These are phyloP conservation scores for Metschnikowia cubensis DNA, from an alignment of 805 yeast species.

Conservation along the genomic window DNA sequence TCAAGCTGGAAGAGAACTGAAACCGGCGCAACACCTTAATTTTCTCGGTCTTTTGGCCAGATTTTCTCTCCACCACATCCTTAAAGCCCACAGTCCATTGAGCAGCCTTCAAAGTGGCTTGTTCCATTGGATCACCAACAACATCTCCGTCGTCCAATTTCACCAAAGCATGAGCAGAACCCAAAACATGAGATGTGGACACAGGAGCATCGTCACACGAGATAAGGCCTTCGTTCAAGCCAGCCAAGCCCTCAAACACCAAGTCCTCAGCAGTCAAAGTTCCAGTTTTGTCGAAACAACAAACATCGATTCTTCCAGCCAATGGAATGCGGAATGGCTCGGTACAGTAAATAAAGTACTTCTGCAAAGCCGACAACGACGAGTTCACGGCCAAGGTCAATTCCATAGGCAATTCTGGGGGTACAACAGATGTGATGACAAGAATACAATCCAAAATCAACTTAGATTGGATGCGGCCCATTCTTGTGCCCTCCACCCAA, in stretches of 20 bases:
- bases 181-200: conserved; percentile 68
- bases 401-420: conserved; percentile 99
- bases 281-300: conserved; percentile 98
- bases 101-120: conserved; percentile 85
- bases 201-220: conserved; percentile 62
- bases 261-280: conserved; percentile 96
- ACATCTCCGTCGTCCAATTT: conserved; percentile 93
- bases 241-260: conserved; percentile 94
- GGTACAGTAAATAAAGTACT: conserved; percentile 89
- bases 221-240: conserved; percentile 52
- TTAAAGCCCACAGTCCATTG: conserved; percentile 80
- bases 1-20: conserved; percentile 94
- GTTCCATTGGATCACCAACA: conserved; percentile 99
- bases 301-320: conserved; percentile 97
- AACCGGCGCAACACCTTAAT: conserved; percentile 83
- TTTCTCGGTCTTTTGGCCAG: conserved; percentile 37
- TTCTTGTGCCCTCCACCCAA: conserved; percentile 94
- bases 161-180: conserved; percentile 95
- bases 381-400: conserved; percentile 96
- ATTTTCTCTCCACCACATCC: conserved; percentile 56
- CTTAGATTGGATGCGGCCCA: conserved; percentile 94
- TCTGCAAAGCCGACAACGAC: conserved; percentile 81
- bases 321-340: conserved; percentile 97
- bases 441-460: conserved; percentile 92
- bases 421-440: conserved; percentile 95